These are phyloP conservation scores for Keithomyces neogunnii DNA, from an alignment of 2,329 filamentous ascomycete species.

Conservation along the genomic window DNA sequence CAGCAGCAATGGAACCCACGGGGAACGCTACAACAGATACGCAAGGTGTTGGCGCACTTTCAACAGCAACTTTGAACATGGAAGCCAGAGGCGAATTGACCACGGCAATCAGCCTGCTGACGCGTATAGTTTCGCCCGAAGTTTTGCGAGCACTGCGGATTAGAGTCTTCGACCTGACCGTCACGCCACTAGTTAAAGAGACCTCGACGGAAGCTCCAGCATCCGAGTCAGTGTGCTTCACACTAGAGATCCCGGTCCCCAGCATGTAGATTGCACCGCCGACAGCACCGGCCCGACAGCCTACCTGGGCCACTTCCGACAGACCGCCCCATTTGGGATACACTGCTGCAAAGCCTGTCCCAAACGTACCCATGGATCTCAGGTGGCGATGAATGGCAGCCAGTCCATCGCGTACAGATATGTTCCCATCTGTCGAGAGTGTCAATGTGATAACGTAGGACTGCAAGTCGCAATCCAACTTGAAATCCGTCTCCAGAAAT, in stretches of 20 bases:
- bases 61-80: slow-evolving; percentile 63
- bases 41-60: slow-evolving; percentile 68
- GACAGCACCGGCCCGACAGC: slow-evolving; percentile 82
- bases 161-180: slow-evolving; percentile 45
- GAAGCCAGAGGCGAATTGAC: slow-evolving; percentile 55
- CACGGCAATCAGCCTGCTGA: slow-evolving; percentile 59
- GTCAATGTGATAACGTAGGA: slow-evolving; percentile 59
- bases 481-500: slow-evolving; percentile 56
- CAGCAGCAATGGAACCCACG: slow-evolving; percentile 32
- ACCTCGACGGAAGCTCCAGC: slow-evolving; percentile 30
- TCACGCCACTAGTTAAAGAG: slow-evolving; percentile 47
- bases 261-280: slow-evolving; percentile 88
- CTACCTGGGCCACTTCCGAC: slow-evolving; percentile 84
- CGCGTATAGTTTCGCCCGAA: slow-evolving; percentile 19
- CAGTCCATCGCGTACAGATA: slow-evolving; percentile 58
- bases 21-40: slow-evolving; percentile 64
- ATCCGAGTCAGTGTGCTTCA: slow-evolving; percentile 11
- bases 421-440: slow-evolving; percentile 57
- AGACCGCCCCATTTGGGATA: slow-evolving; percentile 89
- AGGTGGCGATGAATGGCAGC: slow-evolving; percentile 70
- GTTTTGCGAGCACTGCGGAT: slow-evolving; percentile 34
- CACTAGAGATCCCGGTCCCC: slow-evolving; percentile 52
- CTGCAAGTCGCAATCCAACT: slow-evolving; percentile 59
- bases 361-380: slow-evolving; percentile 78
- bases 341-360: slow-evolving; percentile 80